These are phyloP conservation scores for Boletellus deceptivus DNA, from an alignment of 1,284 basidiomycete genomes.

Conservation along the genomic window DNA sequence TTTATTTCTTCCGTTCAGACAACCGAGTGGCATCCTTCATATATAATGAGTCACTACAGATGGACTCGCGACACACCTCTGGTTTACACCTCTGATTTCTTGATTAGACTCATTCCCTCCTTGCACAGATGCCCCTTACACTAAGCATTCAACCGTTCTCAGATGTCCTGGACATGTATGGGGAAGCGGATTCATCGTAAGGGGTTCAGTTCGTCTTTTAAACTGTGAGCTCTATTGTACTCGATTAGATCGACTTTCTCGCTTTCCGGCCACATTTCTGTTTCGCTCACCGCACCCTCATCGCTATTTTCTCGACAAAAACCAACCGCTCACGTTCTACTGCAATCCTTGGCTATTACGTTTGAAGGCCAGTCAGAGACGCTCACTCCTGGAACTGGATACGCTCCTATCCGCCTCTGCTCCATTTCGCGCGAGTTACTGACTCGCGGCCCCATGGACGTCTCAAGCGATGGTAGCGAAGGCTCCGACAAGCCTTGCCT, in stretches of 20 bases:
- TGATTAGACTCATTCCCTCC: slow-evolving; percentile 14
- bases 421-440: slow-evolving; percentile 62
- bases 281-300: slow-evolving; percentile 51
- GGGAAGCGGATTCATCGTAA: slow-evolving; percentile 63
- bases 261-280: slow-evolving; percentile 67
- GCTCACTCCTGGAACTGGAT: slow-evolving; percentile 55
- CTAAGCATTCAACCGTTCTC: slow-evolving; percentile 59
- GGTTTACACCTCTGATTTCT: slow-evolving; percentile 9
- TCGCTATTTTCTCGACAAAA: slow-evolving; percentile 51
- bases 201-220: slow-evolving; percentile 10
- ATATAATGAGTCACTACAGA: slow-evolving; percentile 24
- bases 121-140: slow-evolving; percentile 54
- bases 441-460: slow-evolving; percentile 49
- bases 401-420: slow-evolving; percentile 62
- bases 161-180: slow-evolving; percentile 60
- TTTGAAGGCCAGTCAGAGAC: slow-evolving; percentile 79
- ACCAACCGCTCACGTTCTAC: slow-evolving; percentile 45
- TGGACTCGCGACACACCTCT: slow-evolving; percentile 1
- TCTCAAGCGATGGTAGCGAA: slow-evolving; percentile 61
- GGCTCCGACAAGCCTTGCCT: slow-evolving; percentile 49
- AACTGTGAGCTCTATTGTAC: slow-evolving; percentile 4
- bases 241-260: slow-evolving; percentile 66
- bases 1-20: slow-evolving; percentile 31
- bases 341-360: slow-evolving; percentile 65
- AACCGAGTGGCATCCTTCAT: slow-evolving; percentile 29